Conservation (phyloP, 345 rosid species). For the thale cress (Arabidopsis thaliana) region DNA sequence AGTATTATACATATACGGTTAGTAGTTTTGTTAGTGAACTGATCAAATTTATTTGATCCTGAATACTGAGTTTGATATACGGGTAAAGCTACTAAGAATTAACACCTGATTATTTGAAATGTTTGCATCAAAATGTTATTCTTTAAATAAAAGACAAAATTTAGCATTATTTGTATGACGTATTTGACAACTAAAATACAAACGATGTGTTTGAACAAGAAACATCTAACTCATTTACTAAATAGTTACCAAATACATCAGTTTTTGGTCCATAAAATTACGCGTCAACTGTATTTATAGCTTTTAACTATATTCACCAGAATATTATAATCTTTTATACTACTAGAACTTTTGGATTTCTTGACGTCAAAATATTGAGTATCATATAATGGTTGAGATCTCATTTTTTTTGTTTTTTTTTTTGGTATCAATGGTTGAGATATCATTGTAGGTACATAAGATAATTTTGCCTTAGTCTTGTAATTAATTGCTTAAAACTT, state of each 20-base stretch:
- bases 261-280: background rate
- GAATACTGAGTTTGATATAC: too few relatives aligned
- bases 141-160: background rate
- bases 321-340: background rate
- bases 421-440: background rate
- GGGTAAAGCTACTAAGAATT: too few relatives aligned
- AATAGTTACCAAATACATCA: background rate
- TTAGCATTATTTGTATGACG: background rate
- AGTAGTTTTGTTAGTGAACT: background rate
- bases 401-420: background rate
- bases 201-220: background rate
- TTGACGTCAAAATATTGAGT: background rate
- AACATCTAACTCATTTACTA: background rate
- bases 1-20: slow-evolving; percentile 1
- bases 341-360: background rate
- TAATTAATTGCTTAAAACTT: background rate
- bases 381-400: background rate
- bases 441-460: background rate
- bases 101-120: too few relatives aligned
- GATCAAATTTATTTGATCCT: too few relatives aligned
- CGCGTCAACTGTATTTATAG: background rate
- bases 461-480: background rate
- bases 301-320: background rate
- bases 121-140: background rate
- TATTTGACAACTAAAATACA: background rate